These are phyloP conservation scores for Aspergillus pseudoterreus DNA, from an alignment of 2,329 filamentous ascomycete species.

Conservation along the genomic window DNA sequence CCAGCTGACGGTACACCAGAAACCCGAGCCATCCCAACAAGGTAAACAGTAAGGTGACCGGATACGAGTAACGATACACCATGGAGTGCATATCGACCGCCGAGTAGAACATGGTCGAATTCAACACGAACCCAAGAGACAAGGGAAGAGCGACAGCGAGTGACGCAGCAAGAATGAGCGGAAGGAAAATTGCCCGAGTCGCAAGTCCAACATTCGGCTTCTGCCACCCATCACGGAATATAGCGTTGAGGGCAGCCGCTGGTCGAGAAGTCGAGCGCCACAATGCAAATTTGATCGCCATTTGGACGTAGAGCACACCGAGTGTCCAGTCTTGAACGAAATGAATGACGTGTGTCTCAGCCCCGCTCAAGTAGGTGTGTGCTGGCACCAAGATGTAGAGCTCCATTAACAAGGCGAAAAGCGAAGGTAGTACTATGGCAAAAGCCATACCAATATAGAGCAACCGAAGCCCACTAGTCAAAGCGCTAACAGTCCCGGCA, in stretches of 20 bases:
- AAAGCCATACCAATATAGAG: conserved; percentile 73
- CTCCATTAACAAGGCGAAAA: conserved; percentile 77
- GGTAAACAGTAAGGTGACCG: conserved; percentile 55
- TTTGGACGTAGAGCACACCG: conserved; percentile 83
- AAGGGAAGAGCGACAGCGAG: conserved; percentile 65
- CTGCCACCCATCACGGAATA: conserved; percentile 71
- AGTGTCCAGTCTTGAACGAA: conserved; percentile 93
- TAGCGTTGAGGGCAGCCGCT: conserved; percentile 68
- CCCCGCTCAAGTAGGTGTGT: conserved; percentile 65
- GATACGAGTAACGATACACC: conserved; percentile 70
- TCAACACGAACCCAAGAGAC: conserved; percentile 51
- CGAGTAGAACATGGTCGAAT: conserved; percentile 39
- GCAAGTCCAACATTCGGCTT: conserved; percentile 74
- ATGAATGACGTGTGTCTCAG: conserved; percentile 55
- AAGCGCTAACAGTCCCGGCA: conserved; percentile 13
- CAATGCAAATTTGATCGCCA: conserved; percentile 66
- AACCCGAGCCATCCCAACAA: conserved; percentile 46
- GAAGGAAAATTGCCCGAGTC: conserved; percentile 83
- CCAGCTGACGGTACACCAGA: conserved; percentile 53
- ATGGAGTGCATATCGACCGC: conserved; percentile 32
- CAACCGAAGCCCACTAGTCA: conserved; percentile 48
- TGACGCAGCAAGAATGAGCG: conserved; percentile 60
- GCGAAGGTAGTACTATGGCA: conserved; percentile 72
- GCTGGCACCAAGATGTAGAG: conserved; percentile 84
- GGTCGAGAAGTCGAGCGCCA: conserved; percentile 67